Evolutionary conservation across 73 alveolate species (phyloP).

Genomic region (Blepharisma japonicum): DNA sequence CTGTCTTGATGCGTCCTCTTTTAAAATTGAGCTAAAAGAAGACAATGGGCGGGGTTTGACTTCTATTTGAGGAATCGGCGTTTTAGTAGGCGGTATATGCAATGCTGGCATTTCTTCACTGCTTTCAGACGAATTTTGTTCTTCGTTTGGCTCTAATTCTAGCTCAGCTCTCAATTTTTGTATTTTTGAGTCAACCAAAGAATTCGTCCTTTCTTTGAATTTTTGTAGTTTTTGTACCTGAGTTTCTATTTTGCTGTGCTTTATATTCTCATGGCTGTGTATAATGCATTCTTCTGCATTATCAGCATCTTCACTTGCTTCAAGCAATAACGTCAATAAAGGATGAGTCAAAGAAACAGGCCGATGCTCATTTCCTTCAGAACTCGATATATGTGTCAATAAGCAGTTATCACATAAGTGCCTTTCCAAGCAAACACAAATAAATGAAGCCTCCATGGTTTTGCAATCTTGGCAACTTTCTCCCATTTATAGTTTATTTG

Average conservation of each 20-base stretch:
- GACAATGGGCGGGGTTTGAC: too few species aligned
- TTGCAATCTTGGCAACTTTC: too few species aligned
- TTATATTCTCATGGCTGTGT: too few species aligned
- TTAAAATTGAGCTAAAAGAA: too few species aligned
- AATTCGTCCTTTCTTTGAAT: neutral
- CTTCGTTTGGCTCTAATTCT: too few species aligned
- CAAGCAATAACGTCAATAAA: neutral
- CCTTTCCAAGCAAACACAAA: conserved; percentile 8
- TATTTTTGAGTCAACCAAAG: neutral
- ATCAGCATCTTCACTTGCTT: neutral
- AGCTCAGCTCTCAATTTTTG: neutral
- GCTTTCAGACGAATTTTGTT: too few species aligned
- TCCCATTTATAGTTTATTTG: too few species aligned
- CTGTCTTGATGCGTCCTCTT: too few species aligned
- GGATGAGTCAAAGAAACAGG: conserved; percentile 25
- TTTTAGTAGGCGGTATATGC: too few species aligned
- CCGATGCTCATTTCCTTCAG: neutral
- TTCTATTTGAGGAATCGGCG: too few species aligned
- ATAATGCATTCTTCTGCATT: neutral
- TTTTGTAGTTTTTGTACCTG: conserved; percentile 7
- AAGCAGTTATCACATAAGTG: conserved; percentile 14
- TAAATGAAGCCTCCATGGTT: neutral
- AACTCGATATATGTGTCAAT: neutral
- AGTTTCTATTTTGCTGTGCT: too few species aligned
- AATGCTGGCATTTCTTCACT: too few species aligned